phyloP scores from a whole-genome alignment of 176 grass and related monocot genomes.

The Oryza officinalis region DNA sequence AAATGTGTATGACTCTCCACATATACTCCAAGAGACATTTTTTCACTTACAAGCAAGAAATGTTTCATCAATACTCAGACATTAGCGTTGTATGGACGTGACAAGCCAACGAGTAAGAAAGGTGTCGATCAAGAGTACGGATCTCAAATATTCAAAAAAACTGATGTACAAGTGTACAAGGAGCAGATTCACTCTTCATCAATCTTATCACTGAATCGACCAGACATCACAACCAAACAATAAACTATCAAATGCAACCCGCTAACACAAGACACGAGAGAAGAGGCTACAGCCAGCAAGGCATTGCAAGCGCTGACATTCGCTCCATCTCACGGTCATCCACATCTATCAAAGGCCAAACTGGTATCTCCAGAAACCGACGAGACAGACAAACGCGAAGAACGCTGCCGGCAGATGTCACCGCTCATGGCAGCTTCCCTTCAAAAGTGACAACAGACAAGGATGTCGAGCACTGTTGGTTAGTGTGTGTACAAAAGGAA shows the following conservation, averaged over 20 bases:
- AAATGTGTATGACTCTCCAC: neutral
- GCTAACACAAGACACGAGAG: constrained; percentile 27
- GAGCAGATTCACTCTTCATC: constrained; percentile 17
- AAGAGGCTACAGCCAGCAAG: constrained; percentile 14
- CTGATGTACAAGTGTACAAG: constrained; percentile 23
- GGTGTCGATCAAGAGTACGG: neutral
- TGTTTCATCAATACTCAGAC: neutral
- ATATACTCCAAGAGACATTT: neutral
- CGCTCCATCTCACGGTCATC: neutral
- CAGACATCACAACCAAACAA: constrained; percentile 30
- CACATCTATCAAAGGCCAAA: neutral
- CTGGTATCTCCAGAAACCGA: neutral
- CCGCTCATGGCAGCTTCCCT: constrained; percentile 35
- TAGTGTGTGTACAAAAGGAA: constrained; percentile 50
- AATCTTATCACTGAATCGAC: constrained; percentile 16
- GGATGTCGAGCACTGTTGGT: constrained; percentile 35
- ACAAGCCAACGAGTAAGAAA: neutral
- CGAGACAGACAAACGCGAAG: neutral
- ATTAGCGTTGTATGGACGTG: neutral
- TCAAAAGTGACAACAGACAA: constrained; percentile 14
- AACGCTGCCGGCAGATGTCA: neutral
- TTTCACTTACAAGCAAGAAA: neutral
- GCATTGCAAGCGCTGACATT: neutral
- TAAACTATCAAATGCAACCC: constrained; percentile 36
- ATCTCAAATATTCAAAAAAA: constrained; percentile 17